Percentiles rank a stretch among this genome's conserved stretches.
phyloP scores from a whole-genome alignment of 768 basidiomycete genomes.

The Leccinellum rugosiceps region DNA sequence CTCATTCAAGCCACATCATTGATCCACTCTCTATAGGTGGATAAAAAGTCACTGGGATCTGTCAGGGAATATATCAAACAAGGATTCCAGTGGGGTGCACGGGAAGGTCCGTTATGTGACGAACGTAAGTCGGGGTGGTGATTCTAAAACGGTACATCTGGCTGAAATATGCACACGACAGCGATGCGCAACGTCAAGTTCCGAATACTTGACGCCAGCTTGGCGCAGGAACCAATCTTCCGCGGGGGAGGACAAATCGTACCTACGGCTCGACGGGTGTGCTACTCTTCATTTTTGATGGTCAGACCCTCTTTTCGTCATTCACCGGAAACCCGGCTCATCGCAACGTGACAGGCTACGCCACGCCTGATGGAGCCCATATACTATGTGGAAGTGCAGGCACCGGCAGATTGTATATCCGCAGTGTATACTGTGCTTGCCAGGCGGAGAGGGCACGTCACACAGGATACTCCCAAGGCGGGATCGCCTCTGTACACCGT shows the following conservation, averaged over 20 bases:
- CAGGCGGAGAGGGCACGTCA: conserved; percentile 98
- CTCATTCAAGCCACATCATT: not conserved
- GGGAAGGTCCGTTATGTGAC: conserved; percentile 97
- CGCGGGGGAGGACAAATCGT: conserved; percentile 98
- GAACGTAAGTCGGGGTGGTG: conserved; percentile 73
- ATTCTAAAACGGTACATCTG: not conserved
- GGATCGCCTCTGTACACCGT: conserved; percentile 98
- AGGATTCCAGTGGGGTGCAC: conserved; percentile 98
- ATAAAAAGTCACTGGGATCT: conserved; percentile 86
- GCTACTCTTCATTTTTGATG: conserved; percentile 99
- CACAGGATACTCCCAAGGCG: conserved; percentile 96
- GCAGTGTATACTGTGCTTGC: conserved; percentile 98
- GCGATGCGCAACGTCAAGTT: conserved; percentile 99
- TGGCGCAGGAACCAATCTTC: conserved; percentile 96
- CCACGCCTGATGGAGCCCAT: conserved; percentile 96
- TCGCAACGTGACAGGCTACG: conserved; percentile 61
- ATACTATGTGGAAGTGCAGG: conserved; percentile 99
- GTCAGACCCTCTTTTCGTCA: conserved; percentile 44
- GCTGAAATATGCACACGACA: conserved; percentile 30
- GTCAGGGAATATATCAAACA: conserved; percentile 97
- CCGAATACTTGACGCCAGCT: conserved; percentile 85
- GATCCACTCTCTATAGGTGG: conserved; percentile 50
- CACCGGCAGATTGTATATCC: conserved; percentile 97
- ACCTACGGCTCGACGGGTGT: conserved; percentile 96
- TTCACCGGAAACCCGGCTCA: not conserved